These are phyloP conservation scores for Torulaspora indica DNA, from an alignment of 805 yeast species.

Conservation along the genomic window DNA sequence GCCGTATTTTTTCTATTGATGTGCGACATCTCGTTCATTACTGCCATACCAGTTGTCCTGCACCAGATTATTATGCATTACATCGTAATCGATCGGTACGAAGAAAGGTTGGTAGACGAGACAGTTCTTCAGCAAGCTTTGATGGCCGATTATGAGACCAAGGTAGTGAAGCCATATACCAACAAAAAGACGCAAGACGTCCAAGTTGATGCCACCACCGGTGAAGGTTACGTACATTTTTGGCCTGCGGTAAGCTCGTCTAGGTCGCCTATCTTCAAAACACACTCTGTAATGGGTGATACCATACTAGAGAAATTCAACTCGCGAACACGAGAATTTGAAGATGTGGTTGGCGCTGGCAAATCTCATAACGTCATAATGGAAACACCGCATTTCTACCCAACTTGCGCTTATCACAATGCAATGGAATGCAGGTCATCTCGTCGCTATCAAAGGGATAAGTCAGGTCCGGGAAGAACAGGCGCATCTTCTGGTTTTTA, in stretches of 20 bases:
- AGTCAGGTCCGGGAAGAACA: constrained; percentile 7
- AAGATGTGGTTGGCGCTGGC: constrained; percentile 13
- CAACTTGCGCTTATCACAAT: constrained; percentile 8
- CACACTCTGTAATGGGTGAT: constrained; percentile 44
- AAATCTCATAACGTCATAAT: constrained; percentile 10
- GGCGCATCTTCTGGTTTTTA: constrained; percentile 10
- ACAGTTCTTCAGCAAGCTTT: constrained; percentile 56
- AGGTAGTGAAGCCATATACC: constrained; percentile 56
- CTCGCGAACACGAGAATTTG: constrained; percentile 28
- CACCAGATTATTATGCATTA: constrained; percentile 40
- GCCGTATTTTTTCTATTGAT: constrained; percentile 42
- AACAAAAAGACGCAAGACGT: constrained; percentile 54
- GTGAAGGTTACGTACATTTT: constrained; percentile 26
- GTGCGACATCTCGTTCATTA: constrained; percentile 37
- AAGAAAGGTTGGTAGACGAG: constrained; percentile 51
- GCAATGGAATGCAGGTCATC: constrained; percentile 7
- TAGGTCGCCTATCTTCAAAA: constrained; percentile 43
- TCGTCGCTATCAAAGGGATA: constrained; percentile 3
- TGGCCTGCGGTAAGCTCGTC: constrained; percentile 31
- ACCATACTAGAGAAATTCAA: constrained; percentile 33
- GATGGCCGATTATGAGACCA: constrained; percentile 57
- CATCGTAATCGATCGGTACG: constrained; percentile 42
- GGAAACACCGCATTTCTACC: constrained; percentile 3
- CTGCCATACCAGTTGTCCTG: constrained; percentile 36
- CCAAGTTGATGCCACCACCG: constrained; percentile 53